Conservation (phyloP, 2,329 filamentous ascomycete species). For the Thelonectria rubi region DNA sequence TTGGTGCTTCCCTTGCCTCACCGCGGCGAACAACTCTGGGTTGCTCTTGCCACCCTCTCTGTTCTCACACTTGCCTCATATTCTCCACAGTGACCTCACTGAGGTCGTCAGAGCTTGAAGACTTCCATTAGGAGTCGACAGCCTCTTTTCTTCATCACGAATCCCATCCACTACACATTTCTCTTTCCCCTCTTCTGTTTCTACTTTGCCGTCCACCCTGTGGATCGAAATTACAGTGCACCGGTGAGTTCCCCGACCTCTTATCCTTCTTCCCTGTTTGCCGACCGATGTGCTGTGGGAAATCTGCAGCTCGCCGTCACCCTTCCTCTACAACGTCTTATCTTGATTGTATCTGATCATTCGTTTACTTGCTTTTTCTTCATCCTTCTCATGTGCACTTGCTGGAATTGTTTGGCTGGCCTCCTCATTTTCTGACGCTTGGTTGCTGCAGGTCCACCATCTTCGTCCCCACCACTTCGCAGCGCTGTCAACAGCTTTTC, state of each 20-base stretch:
- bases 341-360: background rate
- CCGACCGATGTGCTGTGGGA: background rate
- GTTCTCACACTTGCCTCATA: slow-evolving; percentile 16
- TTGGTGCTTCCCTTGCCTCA: slow-evolving; percentile 8
- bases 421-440: slow-evolving; percentile 18
- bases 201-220: background rate
- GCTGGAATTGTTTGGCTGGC: background rate
- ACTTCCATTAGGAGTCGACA: slow-evolving; percentile 1
- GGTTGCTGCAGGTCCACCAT: slow-evolving; percentile 21
- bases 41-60: slow-evolving; percentile 14
- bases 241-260: background rate
- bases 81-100: slow-evolving; percentile 26
- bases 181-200: background rate
- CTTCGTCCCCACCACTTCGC: slow-evolving; percentile 10
- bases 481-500: background rate
- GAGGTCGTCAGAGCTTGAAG: slow-evolving; percentile 14
- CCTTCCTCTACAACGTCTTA: background rate
- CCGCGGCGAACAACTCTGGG: slow-evolving; percentile 3
- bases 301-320: background rate
- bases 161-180: slow-evolving; percentile 22
- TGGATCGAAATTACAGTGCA: background rate
- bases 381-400: background rate
- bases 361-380: slow-evolving; percentile 2
- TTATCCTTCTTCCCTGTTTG: background rate
- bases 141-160: slow-evolving; percentile 1